Evolutionary conservation across 108 stramenopile species (phyloP), one percentile per base, ranked within the genome.

Genomic region (Seminavis robusta): DNA sequence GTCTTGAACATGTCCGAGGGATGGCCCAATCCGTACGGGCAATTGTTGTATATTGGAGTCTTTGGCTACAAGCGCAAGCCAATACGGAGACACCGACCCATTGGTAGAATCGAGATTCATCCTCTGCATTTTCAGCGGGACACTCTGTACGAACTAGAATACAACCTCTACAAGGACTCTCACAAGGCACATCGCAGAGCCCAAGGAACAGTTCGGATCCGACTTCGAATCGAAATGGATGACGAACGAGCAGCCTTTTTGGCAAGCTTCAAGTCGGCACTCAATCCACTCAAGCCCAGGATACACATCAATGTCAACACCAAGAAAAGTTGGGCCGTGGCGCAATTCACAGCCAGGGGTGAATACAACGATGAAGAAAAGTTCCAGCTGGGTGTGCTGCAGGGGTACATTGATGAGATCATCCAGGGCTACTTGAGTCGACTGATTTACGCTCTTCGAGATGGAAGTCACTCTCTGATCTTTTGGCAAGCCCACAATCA

Each of bases 281-380:
- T 39, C 8, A 30, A 58, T 2, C 33, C 30, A 24, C 61, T 38
- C 1, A 25, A 33, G 0, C 69, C 56, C 2, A 11, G 30, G 1
- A 33, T 57, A 30, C 42, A 49, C 25, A 44, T 63, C 27, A 57
- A 71, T 27, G 40, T 59, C 2, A 45, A 25, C 1, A 46, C 53
- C n/a, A 58, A 42, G 55, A 74, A 74, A 33, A 54, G 55, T 23
- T 81, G 77, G 46, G 86, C 86, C 25, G 81, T 84, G 32, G 73
- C 62, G 2, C 20, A 47, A 7, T 74, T 62, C 38, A 67, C 73
- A 0, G 33, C 40, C 2, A 50, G 38, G 3, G 73, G 73, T 9
- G 61, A 74, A 49, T 61, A 71, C 44, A 51, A 74, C 50, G 54
- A 66, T 40, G 60, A 68, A 51, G 61, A 61, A 21, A 56, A 54